phyloP scores from a whole-genome alignment of 768 basidiomycete species.

The Lentinula raphanica region DNA sequence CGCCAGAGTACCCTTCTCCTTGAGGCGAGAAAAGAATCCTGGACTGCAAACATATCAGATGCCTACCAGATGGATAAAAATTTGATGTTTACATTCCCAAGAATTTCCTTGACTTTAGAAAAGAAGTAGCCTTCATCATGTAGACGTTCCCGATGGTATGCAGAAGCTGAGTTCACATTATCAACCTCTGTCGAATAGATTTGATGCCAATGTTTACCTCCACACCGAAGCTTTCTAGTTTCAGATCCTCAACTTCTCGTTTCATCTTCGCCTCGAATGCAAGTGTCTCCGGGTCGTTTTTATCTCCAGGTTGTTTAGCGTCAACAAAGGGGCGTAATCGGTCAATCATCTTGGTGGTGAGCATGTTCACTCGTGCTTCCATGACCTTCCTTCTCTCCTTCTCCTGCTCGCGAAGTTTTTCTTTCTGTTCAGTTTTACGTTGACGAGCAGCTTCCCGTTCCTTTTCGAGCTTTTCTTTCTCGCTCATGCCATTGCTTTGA shows the following conservation, averaged over 20 bases:
- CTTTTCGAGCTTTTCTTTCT: conserved; percentile 38
- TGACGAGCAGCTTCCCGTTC: conserved; percentile 44
- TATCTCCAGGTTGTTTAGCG: conserved; percentile 75
- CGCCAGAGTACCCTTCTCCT: conserved; percentile 88
- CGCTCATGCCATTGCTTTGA: conserved; percentile 30
- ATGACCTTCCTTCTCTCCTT: conserved; percentile 74
- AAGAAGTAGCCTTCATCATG: conserved; percentile 87
- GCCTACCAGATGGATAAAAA: not conserved
- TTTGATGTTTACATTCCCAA: conserved; percentile 73
- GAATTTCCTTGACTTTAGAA: conserved; percentile 87
- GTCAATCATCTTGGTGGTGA: conserved; percentile 79
- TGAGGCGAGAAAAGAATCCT: conserved; percentile 89
- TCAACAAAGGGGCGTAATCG: conserved; percentile 87
- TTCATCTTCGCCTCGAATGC: conserved; percentile 73
- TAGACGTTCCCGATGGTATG: conserved; percentile 92
- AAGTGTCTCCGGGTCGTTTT: conserved; percentile 77
- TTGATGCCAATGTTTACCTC: conserved; percentile 50
- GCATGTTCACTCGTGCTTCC: conserved; percentile 67
- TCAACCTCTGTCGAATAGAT: conserved; percentile 1
- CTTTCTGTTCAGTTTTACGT: conserved; percentile 76
- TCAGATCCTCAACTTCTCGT: conserved; percentile 89
- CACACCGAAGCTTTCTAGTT: conserved; percentile 95
- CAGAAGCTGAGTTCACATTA: conserved; percentile 47
- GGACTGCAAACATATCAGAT: conserved; percentile 37
- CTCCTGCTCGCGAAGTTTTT: conserved; percentile 79